phyloP scores from a whole-genome alignment of 768 basidiomycete genomes.

The Serpula lacrymans region DNA sequence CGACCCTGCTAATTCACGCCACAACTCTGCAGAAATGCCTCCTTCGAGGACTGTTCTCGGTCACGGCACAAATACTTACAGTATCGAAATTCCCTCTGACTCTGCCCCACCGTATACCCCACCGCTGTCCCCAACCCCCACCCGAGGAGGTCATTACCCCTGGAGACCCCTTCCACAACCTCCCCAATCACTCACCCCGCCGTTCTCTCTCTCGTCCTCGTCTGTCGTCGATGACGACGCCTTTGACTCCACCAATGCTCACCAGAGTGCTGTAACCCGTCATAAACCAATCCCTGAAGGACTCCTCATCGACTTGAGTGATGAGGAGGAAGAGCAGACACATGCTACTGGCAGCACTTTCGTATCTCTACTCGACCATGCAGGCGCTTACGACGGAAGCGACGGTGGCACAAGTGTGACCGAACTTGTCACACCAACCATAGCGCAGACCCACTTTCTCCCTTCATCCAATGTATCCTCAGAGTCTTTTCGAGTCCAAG shows the following conservation, averaged over 20 bases:
- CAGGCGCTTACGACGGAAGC: too few species aligned
- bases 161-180: constrained; percentile 57
- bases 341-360: background rate
- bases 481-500: constrained; percentile 31
- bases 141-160: constrained; percentile 46
- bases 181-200: too few species aligned
- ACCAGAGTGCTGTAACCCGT: constrained; percentile 1
- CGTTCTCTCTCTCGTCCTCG: background rate
- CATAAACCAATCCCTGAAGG: constrained; percentile 55
- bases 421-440: too few species aligned
- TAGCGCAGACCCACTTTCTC: constrained; percentile 14
- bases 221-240: background rate
- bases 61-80: constrained; percentile 2
- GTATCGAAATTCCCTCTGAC: background rate
- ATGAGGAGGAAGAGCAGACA: background rate
- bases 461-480: constrained; percentile 6
- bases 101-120: constrained; percentile 5
- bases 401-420: too few species aligned
- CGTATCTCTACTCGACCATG: too few species aligned
- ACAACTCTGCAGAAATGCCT: background rate
- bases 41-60: constrained; percentile 3
- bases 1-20: constrained; percentile 1
- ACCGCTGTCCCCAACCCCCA: constrained; percentile 12
- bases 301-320: constrained; percentile 46
- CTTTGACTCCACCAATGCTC: background rate